These are phyloP conservation scores for Leptographium galeiforme DNA, from an alignment of 2,329 filamentous ascomycete genomes.

Conservation along the genomic window DNA sequence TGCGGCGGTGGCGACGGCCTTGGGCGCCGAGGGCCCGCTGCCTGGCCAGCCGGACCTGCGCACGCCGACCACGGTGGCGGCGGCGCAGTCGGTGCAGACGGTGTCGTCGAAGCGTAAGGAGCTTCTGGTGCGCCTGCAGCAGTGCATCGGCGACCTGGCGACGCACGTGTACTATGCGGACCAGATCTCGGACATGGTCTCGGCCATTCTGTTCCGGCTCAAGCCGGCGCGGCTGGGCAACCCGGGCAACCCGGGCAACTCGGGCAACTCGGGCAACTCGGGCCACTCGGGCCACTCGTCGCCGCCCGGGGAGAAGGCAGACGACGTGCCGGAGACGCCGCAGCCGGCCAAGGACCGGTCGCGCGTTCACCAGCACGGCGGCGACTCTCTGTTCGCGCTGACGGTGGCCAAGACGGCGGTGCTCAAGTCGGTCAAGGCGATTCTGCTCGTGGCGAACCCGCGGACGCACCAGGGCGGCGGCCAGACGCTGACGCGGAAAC, in stretches of 20 bases:
- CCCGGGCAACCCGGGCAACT: conserved; percentile 10
- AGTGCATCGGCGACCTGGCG: conserved; percentile 78
- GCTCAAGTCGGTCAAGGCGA: conserved; percentile 67
- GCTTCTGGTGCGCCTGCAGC: conserved; percentile 58
- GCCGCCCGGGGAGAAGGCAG: conserved; percentile 33
- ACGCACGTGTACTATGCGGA: conserved; percentile 96
- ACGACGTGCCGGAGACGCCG: conserved; percentile 30
- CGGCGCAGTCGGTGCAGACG: conserved; percentile 22
- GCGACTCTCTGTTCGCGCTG: conserved; percentile 40
- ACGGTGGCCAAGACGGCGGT: conserved; percentile 48
- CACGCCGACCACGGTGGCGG: conserved; percentile 14
- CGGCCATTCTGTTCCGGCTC: conserved; percentile 62
- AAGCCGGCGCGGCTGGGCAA: conserved; percentile 45
- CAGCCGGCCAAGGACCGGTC: conserved; percentile 5
- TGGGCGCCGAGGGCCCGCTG: conserved; percentile 3
- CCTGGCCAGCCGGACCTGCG: conserved; percentile 17
- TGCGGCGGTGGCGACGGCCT: conserved; percentile 9
- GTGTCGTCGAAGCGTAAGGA: conserved; percentile 39
- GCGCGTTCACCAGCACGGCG: conserved; percentile 20
- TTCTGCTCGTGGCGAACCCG: conserved; percentile 69
- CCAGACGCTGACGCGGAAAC: conserved; percentile 55
- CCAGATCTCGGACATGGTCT: conserved; percentile 89
- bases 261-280: conserved; percentile 22
- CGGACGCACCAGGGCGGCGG: conserved; percentile 44
- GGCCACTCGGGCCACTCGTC: conserved; percentile 20